Evolutionary conservation across 148 eudicot species (phyloP), one percentile per base, ranked within the genome.

Genomic region (Pouteria glomerata): DNA sequence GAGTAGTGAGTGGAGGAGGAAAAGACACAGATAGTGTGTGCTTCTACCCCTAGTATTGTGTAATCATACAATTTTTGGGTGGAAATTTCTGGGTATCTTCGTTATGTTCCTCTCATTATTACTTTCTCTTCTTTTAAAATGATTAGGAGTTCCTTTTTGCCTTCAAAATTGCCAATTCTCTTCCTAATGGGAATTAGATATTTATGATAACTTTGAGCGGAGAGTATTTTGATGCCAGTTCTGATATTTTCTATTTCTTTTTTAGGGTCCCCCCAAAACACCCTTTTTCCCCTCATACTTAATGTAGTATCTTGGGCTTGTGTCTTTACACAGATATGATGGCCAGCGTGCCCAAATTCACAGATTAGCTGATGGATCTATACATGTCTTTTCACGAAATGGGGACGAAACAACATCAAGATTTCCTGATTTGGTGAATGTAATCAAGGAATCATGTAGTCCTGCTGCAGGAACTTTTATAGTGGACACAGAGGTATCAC

Each of bases 301-400:
- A 37, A 37, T 70, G 39, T 1, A 13, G 21, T 57, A 18, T 19
- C 39, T 57, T 11, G 19, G 2, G 44, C 41, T 7, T 57, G 48
- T 16, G 24, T 55, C 15, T 68, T 51, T 69, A 75, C 76, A 15
- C 70, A 95, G 97, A 85, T 96, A 96, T 83, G 99, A 96, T 85
- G 99, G 99, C 64, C 99, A 96, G 78, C 90, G 99, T 67, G 97
- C 99, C 71, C 99, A 96, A 80, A 90, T 96, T 78, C 99, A 96
- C 77, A 84, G 82, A 82, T 77, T 88, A 58, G 78, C 72, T 68
- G 94, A 96, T 88, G 97, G 97, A 74, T 88, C 92, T 68, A 77
- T 96, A 34, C 92, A 74, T 60, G 82, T 96, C 75, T 96, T 88
- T 84, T 96, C 99, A 70, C 82, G 99, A 74, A 96, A 90, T 62